Evolutionary conservation across 78 protist species (phyloP).

Genomic region (Cyanophora paradoxa): DNA sequence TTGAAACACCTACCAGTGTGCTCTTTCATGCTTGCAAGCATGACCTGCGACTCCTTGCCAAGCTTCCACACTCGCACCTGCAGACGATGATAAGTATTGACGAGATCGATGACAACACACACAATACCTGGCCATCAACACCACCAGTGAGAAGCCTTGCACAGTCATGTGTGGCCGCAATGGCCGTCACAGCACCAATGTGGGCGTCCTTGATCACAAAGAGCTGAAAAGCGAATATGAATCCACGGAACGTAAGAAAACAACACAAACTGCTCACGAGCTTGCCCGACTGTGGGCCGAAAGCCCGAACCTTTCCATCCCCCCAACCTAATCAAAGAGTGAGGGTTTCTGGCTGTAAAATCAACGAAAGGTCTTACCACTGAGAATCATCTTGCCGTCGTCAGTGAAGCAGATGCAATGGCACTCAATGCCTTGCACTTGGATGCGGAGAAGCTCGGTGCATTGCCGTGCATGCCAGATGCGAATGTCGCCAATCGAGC

Average conservation of each 20-base stretch:
- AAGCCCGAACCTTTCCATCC: slow-evolving; percentile 68
- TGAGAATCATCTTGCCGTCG: slow-evolving; percentile 43
- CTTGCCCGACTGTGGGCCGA: slow-evolving; percentile 67
- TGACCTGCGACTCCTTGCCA: slow-evolving; percentile 9
- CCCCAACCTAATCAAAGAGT: too few relatives aligned
- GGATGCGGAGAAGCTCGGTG: slow-evolving; percentile 57
- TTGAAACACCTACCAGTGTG: slow-evolving; percentile 63
- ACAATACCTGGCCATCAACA: too few relatives aligned
- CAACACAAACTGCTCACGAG: neutral
- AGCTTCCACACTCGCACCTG: slow-evolving; percentile 56
- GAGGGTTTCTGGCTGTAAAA: too few relatives aligned
- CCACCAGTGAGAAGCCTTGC: slow-evolving; percentile 47
- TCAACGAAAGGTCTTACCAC: too few relatives aligned
- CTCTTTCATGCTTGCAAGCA: slow-evolving; percentile 53
- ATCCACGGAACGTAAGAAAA: neutral
- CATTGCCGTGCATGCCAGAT: slow-evolving; percentile 42
- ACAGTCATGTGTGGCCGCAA: slow-evolving; percentile 21
- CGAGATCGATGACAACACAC: too few relatives aligned
- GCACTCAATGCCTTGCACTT: slow-evolving; percentile 44
- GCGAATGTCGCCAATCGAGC: slow-evolving; percentile 40
- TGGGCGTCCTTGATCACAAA: slow-evolving; percentile 68
- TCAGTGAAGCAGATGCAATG: slow-evolving; percentile 24
- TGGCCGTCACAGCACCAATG: slow-evolving; percentile 50
- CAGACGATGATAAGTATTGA: too few relatives aligned
- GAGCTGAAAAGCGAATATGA: neutral